Base-by-base conservation (phyloP, 139 green algal genomes). In the Asterochloris sp. region DNA sequence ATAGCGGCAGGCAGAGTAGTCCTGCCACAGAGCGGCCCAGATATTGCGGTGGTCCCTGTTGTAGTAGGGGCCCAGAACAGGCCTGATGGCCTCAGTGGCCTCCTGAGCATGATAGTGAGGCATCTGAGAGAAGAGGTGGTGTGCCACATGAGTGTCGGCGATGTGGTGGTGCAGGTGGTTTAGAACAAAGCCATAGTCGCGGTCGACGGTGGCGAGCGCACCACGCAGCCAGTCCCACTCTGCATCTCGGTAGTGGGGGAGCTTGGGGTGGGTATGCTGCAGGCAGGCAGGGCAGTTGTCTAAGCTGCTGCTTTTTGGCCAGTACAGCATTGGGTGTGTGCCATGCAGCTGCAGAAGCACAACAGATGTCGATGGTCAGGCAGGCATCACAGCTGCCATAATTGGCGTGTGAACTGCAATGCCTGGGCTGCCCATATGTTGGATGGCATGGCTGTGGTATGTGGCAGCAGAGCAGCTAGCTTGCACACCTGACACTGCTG, bases 191-290 rank as follows among this genome's bases (percentile, higher is more conserved):
- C 95, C 95, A 81, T 97, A 98, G 80, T 84, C 87, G 74, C 92
- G 87, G 89, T 98, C 95, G 13, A 97, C 91, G 26, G 95, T 98
- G 64, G 93, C 87, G 73, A 98, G 87, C 9, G 95, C 95, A 28
- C 95, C 95, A 0, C 93, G 83, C 80, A 98, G 90, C 95, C 95
- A 98, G 83, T 97, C 92, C 95, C 95, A 98, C 84, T 97, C 93
- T 27, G 88, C 74, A 61, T 88, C 87, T 12, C 84, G 82, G 82
- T 96, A 98, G 89, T 97, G 94, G 9, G 94, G 93, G 84, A 97
- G 87, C 28, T 81, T 86, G 16, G 92, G 93, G 87, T 98, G 95
- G 16, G 67, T 80, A 78, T 84, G 83, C 78, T 83, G 78, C 62
- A 87, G 38, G 38, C 38, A 54, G 38, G 38, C 4, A 54, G 38